phyloP scores from a whole-genome alignment of 2,329 filamentous ascomycete species.

The Huntiella savannae region DNA sequence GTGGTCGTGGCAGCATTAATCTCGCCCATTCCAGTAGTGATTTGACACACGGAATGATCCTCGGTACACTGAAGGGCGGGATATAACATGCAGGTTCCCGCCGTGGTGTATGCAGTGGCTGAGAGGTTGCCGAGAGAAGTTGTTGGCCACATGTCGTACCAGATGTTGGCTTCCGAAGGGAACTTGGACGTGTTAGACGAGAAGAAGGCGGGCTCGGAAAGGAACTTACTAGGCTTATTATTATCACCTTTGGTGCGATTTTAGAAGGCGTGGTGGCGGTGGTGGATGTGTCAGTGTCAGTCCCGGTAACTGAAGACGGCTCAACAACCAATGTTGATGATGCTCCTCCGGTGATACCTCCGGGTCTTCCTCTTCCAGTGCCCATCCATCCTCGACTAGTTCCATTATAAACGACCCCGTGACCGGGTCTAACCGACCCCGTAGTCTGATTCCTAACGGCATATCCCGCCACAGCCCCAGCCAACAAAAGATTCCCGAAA shows the following conservation, averaged over 20 bases:
- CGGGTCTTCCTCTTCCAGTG: no score
- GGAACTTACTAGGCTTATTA: constrained; percentile 38
- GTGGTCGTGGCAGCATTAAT: constrained; percentile 57
- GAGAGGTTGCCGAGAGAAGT: constrained; percentile 34
- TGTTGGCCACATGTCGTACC: constrained; percentile 33
- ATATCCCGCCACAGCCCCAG: background rate
- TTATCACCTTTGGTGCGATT: constrained; percentile 40
- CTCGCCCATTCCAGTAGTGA: constrained; percentile 49
- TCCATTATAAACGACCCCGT: no score
- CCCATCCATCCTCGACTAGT: no score
- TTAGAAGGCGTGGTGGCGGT: constrained; percentile 9
- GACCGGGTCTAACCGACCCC: no score
- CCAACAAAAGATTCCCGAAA: background rate
- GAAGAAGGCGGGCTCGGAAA: background rate
- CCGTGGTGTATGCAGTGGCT: constrained; percentile 35
- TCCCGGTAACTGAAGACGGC: no score
- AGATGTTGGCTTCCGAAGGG: constrained; percentile 38
- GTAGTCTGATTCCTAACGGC: constrained; percentile 1
- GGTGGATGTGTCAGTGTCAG: background rate
- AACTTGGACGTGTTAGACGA: constrained; percentile 26
- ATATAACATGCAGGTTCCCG: constrained; percentile 46
- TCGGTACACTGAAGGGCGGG: constrained; percentile 45
- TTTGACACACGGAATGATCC: constrained; percentile 43
- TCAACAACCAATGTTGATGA: no score
- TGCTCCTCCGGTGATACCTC: no score